Evolutionary conservation across 202 grass and related monocot genomes (phyloP), one percentile per base, ranked within the genome.

Genomic region (Panicum hallii): DNA sequence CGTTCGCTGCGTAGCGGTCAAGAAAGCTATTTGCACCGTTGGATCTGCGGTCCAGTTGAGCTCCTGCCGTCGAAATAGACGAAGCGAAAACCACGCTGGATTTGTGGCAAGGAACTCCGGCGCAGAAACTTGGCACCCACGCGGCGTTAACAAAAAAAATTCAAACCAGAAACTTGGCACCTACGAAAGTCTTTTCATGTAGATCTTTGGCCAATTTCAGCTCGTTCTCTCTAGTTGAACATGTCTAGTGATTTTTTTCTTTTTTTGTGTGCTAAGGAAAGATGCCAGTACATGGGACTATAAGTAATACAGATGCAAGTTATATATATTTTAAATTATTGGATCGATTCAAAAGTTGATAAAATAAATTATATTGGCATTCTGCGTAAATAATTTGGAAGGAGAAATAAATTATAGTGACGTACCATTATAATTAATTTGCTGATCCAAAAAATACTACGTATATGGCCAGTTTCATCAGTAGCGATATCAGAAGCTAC

Each of bases 1-100:
- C 19, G 10, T 40, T 42, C 34, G 11, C 62, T 23, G 23, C 77
- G 77, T 80, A 80, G 47, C 0, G 60, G 76, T 0, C 76, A 80
- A 53, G 78, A 32, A 84, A 84, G 61, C 75, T 78, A 11, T 20
- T 9, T 3, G 4, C 11, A 17, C 83, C 64, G 63, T 85, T 60
- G 73, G 73, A 85, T 85, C 41, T 58, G 72, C 17, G 41, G 15
- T 28, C 6, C 1, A 13, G 38, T 57, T 3, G 5, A 55, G n/a
- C 9, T 4, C 0, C 20, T 19, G 46, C 58, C 81, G 45, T 76
- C n/a, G 26, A 56, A 20, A 42, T 20, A n/a, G 38, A 36, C 4
- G 26, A 16, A 16, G 62, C 11, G 30, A 64, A 64, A 64, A 64
- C 32, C 32, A 38, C 15, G 2, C 11, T 63, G 5, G 28, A 26